Base-by-base conservation (phyloP, 2,329 filamentous ascomycete genomes). In the Ascochyta lentis region DNA sequence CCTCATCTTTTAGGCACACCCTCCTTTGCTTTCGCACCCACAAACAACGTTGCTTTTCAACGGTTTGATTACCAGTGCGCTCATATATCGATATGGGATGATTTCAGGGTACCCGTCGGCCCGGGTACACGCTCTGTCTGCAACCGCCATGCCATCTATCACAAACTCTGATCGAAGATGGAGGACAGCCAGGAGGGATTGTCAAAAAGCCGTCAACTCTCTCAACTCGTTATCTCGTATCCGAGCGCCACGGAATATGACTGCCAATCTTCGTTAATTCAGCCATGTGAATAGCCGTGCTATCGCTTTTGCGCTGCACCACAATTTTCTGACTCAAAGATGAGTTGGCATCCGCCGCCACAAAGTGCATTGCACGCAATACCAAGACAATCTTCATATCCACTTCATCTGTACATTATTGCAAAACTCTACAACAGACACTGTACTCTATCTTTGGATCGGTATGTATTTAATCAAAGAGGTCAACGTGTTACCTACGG, bases 401-500 rank as follows among this genome's bases (percentile, higher is more conserved):
- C 3, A 37, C 8, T 42, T 47, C 49, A 47, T 53, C 49, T 53
- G 41, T 37, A 23, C 4, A 33, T 37, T 8, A 47, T 53, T 53
- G 9, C 29, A 37, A 3, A 12, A 6, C 15, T 40, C 23, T 33
- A 34, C 26, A 34, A 3, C 12, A 12, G 10, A 12, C 22, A n/a
- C 13, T 24, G 8, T 13, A 34, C 27, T 13, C 16, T 16, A 19
- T 26, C 19, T 15, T 7, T 16, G 6, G n/a, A 19, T 19, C 12
- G 4, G 6, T 3, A 4, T 40, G n/a, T 52, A 41, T 40, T 34
- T 52, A 46, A 23, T 26, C 35, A 52, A 22, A 45, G n/a, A 16
- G 6, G 27, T 26, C 22, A 33, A 9, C 19, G n/a, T n/a, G 22
- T 24, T 6, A 34, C 7, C 39, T 38, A 12, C 38, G n/a, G 7